Base-by-base conservation (phyloP, 1,139 yeast species). In the Arxiozyma slooffiae region DNA sequence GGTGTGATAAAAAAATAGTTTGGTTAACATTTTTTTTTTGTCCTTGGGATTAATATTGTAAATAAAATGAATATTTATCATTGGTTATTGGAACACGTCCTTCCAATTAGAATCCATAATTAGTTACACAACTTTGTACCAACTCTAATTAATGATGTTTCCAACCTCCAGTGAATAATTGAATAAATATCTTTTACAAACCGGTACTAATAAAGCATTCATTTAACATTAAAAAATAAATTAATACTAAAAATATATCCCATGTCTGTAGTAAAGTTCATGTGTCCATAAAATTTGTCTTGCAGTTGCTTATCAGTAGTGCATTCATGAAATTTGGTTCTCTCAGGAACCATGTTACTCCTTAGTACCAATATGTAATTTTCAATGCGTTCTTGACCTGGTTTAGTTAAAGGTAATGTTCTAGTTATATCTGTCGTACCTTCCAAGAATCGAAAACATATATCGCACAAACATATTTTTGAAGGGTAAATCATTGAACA, bases 181-280 rank as follows among this genome's bases (percentile, higher is more conserved):
- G 22, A 63, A 59, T 41, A 68, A 57, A 26, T 59, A 59, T 20
- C 67, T 70, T 57, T 85, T 76, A 58, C 81, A n/a, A 79, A 1
- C 96, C 94, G 60, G 94, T 85, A 9, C 97, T 96, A 53, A 90
- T 81, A 16, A 97, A 98, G 4, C 96, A 95, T 65, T 94, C 97
- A 66, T n/a, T 94, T 98, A 41, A 92, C 98, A 63, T 92, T 92
- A 57, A 94, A 77, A 64, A 74, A 92, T 0, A 95, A 76, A 4
- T 97, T 98, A 48, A 94, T 82, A n/a, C 98, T 98, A n/a, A 67
- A 92, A 98, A 1, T 97, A 94, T 1, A 98, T 94, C 30, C 98
- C 97, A 67, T 94, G 99, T 50, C 85, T 81, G 69, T 92, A 94
- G 69, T 94, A 97, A 50, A 92, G 74, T 1, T 97, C 97, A 49